phyloP scores from a whole-genome alignment of 768 basidiomycete genomes.

The Aureoboletus auriporus region DNA sequence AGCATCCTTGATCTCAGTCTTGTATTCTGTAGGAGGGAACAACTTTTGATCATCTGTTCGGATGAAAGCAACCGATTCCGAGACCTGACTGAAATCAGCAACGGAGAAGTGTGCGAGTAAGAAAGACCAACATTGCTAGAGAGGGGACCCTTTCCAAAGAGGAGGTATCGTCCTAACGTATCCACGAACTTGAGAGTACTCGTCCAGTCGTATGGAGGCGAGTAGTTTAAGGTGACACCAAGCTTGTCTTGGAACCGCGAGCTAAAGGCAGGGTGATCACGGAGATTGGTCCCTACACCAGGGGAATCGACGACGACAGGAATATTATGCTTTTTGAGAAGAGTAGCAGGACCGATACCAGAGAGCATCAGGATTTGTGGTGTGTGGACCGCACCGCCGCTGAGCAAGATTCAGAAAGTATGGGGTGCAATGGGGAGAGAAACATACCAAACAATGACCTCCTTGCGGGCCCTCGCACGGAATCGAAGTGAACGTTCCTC shows the following conservation, averaged over 20 bases:
- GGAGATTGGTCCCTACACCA: constrained; percentile 69
- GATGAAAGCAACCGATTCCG: constrained; percentile 30
- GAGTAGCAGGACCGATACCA: constrained; percentile 66
- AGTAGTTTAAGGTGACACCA: constrained; percentile 38
- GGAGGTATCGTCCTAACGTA: constrained; percentile 39
- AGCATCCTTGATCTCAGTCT: constrained; percentile 22
- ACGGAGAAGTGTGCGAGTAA: not conserved
- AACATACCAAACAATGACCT: constrained; percentile 58
- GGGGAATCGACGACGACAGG: constrained; percentile 59
- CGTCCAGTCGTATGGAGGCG: constrained; percentile 24
- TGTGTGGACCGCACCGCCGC: constrained; percentile 60
- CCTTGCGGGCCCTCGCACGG: constrained; percentile 47
- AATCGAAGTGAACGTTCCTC: constrained; percentile 29
- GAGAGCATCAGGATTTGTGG: constrained; percentile 71
- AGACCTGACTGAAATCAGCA: constrained; percentile 17
- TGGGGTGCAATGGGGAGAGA: not conserved
- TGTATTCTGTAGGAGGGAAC: constrained; percentile 30
- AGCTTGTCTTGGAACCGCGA: constrained; percentile 50
- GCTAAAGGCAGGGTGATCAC: constrained; percentile 62
- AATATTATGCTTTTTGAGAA: constrained; percentile 52
- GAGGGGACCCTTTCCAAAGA: constrained; percentile 46
- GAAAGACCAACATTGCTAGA: constrained; percentile 44
- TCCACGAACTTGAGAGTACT: constrained; percentile 24
- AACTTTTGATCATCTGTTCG: constrained; percentile 29
- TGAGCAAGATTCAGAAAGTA: constrained; percentile 17